Evolutionary conservation across 495 filamentous ascomycete genomes (phyloP), one percentile per base, ranked within the genome.

Genomic region (Geoglossum glabrum): DNA sequence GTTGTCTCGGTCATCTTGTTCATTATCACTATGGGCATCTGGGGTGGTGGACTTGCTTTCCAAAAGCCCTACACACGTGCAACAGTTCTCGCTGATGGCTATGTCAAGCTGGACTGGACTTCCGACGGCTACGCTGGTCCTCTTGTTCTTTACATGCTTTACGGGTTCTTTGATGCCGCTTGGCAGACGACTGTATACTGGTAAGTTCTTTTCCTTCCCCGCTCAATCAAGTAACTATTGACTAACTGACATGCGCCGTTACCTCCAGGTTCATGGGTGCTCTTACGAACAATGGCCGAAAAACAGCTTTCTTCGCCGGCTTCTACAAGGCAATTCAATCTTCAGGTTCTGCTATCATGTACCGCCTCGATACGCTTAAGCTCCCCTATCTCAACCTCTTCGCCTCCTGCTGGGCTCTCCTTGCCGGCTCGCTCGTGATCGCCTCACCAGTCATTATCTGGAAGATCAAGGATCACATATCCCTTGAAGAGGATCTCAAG

Each of bases 301-400:
- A 89, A 65, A 76, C 90, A 23, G 90, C 90, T 71, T 94, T 95
- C 73, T 85, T 92, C 64, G 81, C 87, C 33, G 90, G 90, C 56
- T 95, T 90, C 75, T 95, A 95, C 77, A 95, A 95, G 66, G 87
- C 86, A n/a, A 85, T 97, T 63, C 90, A 96, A 70, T 92, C 86
- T 30, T 88, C 87, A n/a, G 90, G 88, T 60, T 80, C 82, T 7
- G 90, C 88, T n/a, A 78, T 90, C 51, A 86, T 84, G 65, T 95
- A 85, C 86, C 76, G 82, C 56, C 27, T 68, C 15, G 57, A 62
- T 50, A 47, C 49, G 10, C 5, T 40, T 15, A 15, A 15, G 6
- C 11, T 40, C 4, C 55, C 55, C 1, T 57, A 55, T 25, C 55
- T 57, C 5, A 68, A 68, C 63, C 54, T 66, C 55, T 69, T 69